Evolutionary conservation across 1,284 basidiomycete genomes (phyloP).

Genomic region (Malassezia sympodialis): DNA sequence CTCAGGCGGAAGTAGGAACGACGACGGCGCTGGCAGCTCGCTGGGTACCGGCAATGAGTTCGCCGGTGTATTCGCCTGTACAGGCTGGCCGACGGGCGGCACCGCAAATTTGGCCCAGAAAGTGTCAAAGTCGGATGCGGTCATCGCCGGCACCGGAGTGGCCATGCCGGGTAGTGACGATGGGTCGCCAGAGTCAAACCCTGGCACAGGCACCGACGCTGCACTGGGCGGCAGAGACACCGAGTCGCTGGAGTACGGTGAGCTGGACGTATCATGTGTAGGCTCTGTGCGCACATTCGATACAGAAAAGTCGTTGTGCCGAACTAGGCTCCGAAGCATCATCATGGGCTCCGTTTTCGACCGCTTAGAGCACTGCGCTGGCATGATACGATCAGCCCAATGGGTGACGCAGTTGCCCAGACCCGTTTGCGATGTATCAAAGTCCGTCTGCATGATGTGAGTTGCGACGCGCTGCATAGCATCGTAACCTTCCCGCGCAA

Average conservation of each 20-base stretch:
- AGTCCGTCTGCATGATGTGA: neutral
- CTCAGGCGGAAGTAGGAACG: neutral
- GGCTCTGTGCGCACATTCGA: neutral
- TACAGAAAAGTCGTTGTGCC: neutral
- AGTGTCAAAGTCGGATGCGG: slow-evolving; percentile 6
- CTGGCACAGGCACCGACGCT: neutral
- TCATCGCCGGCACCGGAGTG: neutral
- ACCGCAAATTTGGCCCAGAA: slow-evolving; percentile 13
- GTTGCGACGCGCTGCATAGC: slow-evolving; percentile 25
- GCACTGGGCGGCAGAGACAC: neutral
- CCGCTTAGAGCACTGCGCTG: neutral
- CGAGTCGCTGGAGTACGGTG: neutral
- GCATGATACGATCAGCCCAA: slow-evolving; percentile 14
- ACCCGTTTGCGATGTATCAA: neutral
- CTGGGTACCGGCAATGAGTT: neutral
- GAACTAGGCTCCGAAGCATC: slow-evolving; percentile 1
- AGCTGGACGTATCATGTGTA: neutral
- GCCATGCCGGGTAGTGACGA: neutral
- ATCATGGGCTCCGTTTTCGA: slow-evolving; percentile 9
- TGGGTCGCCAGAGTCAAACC: neutral
- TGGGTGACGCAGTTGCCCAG: slow-evolving; percentile 9
- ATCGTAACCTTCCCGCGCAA: slow-evolving; percentile 27
- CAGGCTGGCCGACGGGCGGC: neutral
- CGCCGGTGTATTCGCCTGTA: neutral
- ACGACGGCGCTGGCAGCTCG: slow-evolving; percentile 1